Evolutionary conservation across 345 rosid genomes (phyloP).

Genomic region (Geranium brycei): DNA sequence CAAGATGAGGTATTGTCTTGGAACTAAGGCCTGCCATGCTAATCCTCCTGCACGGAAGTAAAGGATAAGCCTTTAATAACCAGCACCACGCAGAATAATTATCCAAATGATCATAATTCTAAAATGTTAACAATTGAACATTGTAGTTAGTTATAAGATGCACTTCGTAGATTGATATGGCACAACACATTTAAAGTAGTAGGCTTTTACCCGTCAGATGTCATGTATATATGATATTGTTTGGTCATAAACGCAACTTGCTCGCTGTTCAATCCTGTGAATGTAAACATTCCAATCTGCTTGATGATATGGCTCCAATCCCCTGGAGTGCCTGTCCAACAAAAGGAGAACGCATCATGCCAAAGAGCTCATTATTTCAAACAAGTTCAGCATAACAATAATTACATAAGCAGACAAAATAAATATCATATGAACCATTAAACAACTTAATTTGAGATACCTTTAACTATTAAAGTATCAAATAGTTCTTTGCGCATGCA

Average conservation of each 20-base stretch:
- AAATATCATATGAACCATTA: too few relatives aligned
- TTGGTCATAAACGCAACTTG: constrained; percentile 35
- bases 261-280: constrained; percentile 33
- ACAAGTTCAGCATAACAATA: not conserved
- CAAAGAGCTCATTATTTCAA: not conserved
- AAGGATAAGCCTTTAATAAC: not conserved
- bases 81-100: not conserved
- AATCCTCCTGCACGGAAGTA: constrained; percentile 31
- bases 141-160: not conserved
- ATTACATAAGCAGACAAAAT: too few relatives aligned
- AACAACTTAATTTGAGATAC: constrained; percentile 7
- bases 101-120: not conserved
- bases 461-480: constrained; percentile 30
- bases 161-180: not conserved
- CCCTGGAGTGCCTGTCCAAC: constrained; percentile 40
- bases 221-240: constrained; percentile 42
- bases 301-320: constrained; percentile 46
- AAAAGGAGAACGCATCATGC: not conserved
- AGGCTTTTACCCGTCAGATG: constrained; percentile 26
- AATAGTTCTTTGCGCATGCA: constrained; percentile 28
- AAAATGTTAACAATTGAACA: not conserved
- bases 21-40: constrained; percentile 46
- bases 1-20: constrained; percentile 27
- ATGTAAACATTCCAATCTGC: constrained; percentile 41
- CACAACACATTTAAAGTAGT: not conserved